phyloP scores from a whole-genome alignment of 306 rosid genomes.

The Psophocarpus tetragonolobus region DNA sequence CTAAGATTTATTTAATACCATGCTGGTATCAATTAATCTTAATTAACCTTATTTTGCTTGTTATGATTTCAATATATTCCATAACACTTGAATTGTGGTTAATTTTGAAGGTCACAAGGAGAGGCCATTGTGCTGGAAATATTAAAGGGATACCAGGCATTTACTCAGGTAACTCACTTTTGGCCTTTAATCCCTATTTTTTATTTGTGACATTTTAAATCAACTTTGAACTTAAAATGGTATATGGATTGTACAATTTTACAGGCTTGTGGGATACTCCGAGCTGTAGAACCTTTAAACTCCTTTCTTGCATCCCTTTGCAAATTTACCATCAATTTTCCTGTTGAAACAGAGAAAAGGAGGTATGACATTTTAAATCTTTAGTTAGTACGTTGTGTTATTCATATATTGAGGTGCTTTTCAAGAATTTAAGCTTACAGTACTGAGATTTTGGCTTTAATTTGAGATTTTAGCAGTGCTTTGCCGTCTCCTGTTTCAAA shows the following conservation, averaged over 20 bases:
- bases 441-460: slow-evolving; percentile 45
- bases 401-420: slow-evolving; percentile 25
- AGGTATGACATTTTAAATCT: slow-evolving; percentile 54
- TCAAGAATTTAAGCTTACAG: slow-evolving; percentile 36
- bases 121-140: slow-evolving; percentile 98
- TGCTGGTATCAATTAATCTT: slow-evolving; percentile 20
- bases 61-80: slow-evolving; percentile 24
- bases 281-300: slow-evolving; percentile 91
- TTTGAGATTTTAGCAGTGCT: slow-evolving; percentile 58
- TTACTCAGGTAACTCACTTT: slow-evolving; percentile 71
- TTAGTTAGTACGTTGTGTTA: slow-evolving; percentile 2
- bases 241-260: slow-evolving; percentile 34
- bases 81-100: slow-evolving; percentile 28
- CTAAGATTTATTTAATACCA: neutral
- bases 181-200: neutral
- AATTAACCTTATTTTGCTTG: neutral
- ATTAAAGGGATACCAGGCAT: slow-evolving; percentile 97
- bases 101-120: slow-evolving; percentile 86
- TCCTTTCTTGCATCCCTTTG: slow-evolving; percentile 97
- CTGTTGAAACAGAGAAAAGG: slow-evolving; percentile 74
- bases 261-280: slow-evolving; percentile 97
- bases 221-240: slow-evolving; percentile 27
- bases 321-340: slow-evolving; percentile 93
- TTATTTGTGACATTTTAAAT: slow-evolving; percentile 8
- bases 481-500: slow-evolving; percentile 84